phyloP scores from a whole-genome alignment of 1,139 yeast genomes.

The Trichomonascaceae sp. region DNA sequence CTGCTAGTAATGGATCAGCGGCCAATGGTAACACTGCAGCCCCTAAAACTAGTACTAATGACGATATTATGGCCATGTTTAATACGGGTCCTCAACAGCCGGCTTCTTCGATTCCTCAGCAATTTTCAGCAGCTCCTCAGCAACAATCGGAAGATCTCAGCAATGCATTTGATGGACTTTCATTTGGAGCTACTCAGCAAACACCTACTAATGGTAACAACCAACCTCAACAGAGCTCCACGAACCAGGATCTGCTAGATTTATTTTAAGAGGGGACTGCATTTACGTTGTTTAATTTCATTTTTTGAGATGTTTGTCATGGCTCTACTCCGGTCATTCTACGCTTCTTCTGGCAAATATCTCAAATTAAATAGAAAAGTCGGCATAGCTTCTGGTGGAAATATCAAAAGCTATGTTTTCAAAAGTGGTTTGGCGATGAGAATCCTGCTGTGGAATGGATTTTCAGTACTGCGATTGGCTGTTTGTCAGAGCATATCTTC shows the following conservation, averaged over 20 bases:
- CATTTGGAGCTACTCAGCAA: constrained; percentile 10
- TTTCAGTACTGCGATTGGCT: too few relatives aligned
- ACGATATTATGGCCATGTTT: constrained; percentile 30
- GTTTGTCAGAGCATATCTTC: too few relatives aligned
- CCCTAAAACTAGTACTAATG: constrained; percentile 21
- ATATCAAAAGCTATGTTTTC: too few relatives aligned
- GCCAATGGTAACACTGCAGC: constrained; percentile 10
- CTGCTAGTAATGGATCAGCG: constrained; percentile 25
- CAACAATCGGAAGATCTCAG: constrained; percentile 12
- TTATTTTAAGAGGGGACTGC: constrained; percentile 37
- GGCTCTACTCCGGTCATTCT: too few relatives aligned
- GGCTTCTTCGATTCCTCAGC: constrained; percentile 25
- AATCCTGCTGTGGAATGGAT: too few relatives aligned
- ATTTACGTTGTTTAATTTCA: neutral
- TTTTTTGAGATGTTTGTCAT: too few relatives aligned
- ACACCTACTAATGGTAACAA: constrained; percentile 12
- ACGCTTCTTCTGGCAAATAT: too few relatives aligned
- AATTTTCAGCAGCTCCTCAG: constrained; percentile 11
- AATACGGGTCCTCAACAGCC: constrained; percentile 19
- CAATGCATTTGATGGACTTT: constrained; percentile 24
- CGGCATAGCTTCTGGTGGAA: neutral
- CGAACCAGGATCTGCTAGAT: constrained; percentile 51
- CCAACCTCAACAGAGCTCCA: constrained; percentile 15
- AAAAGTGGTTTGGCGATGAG: too few relatives aligned
- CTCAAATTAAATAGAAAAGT: neutral